Evolutionary conservation across 352 stramenopile genomes (phyloP).

Genomic region (Aphanomyces invadans): DNA sequence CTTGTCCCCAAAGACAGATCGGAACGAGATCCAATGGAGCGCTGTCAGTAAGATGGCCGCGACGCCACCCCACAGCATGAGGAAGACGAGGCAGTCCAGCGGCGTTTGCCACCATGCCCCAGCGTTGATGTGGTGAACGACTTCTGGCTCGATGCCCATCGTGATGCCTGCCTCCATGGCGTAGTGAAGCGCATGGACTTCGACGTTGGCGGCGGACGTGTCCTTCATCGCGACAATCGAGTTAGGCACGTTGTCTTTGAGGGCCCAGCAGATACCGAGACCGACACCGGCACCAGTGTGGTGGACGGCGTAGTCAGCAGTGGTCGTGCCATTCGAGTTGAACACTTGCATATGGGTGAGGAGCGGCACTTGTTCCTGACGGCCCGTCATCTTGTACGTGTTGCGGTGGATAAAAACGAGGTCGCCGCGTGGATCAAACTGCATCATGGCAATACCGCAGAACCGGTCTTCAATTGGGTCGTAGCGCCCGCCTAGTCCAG

Average conservation of each 20-base stretch:
- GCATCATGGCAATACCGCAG: conserved; percentile 66
- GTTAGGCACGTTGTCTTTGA: conserved; percentile 11
- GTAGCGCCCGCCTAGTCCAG: conserved; percentile 40
- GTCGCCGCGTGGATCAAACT: conserved; percentile 40
- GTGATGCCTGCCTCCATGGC: conserved; percentile 17
- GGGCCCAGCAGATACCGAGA: neutral
- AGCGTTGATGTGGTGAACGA: neutral
- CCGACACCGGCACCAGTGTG: conserved; percentile 2
- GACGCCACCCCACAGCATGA: conserved; percentile 2
- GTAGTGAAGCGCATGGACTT: conserved; percentile 13
- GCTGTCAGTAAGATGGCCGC: neutral
- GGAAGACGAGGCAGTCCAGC: conserved; percentile 1
- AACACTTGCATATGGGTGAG: conserved; percentile 65
- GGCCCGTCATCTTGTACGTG: conserved; percentile 49
- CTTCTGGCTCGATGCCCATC: conserved; percentile 11
- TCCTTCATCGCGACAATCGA: neutral
- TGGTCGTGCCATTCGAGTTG: conserved; percentile 27
- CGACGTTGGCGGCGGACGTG: neutral
- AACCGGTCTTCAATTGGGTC: conserved; percentile 44
- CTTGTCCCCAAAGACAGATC: conserved; percentile 21
- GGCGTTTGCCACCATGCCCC: conserved; percentile 11
- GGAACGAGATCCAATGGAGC: conserved; percentile 18
- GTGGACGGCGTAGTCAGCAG: conserved; percentile 43
- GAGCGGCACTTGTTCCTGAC: conserved; percentile 37
- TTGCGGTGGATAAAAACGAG: conserved; percentile 65